Evolutionary conservation across 1,139 yeast genomes (phyloP).

Genomic region (Suhomyces choctaworum): DNA sequence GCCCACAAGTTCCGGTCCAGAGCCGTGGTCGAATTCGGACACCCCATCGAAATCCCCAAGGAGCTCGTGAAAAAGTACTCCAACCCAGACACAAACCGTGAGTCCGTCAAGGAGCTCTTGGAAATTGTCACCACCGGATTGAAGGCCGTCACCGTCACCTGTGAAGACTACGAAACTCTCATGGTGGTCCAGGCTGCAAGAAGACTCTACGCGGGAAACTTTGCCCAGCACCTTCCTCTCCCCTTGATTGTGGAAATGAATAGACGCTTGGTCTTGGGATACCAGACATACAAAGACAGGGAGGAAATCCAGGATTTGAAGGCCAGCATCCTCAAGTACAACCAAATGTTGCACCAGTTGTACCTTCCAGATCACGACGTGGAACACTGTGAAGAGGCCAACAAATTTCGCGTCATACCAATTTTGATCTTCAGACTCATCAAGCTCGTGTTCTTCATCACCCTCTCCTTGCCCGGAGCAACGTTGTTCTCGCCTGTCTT

Average conservation of each 20-base stretch:
- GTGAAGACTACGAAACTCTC: slow-evolving; percentile 35
- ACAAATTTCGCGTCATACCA: slow-evolving; percentile 28
- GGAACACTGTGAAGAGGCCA: slow-evolving; percentile 31
- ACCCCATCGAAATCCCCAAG: slow-evolving; percentile 41
- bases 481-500: slow-evolving; percentile 49
- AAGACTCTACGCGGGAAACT: slow-evolving; percentile 60
- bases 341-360: slow-evolving; percentile 32
- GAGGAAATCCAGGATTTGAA: slow-evolving; percentile 39
- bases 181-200: slow-evolving; percentile 41
- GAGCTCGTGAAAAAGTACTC: slow-evolving; percentile 61
- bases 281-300: slow-evolving; percentile 35
- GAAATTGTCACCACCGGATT: slow-evolving; percentile 29
- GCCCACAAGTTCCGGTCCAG: slow-evolving; percentile 49
- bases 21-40: slow-evolving; percentile 49
- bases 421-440: slow-evolving; percentile 31
- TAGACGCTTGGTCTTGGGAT: slow-evolving; percentile 42
- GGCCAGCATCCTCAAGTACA: slow-evolving; percentile 37
- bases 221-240: slow-evolving; percentile 56
- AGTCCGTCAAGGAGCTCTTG: slow-evolving; percentile 56
- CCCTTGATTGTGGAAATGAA: slow-evolving; percentile 51
- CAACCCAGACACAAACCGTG: slow-evolving; percentile 64
- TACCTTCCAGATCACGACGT: slow-evolving; percentile 50
- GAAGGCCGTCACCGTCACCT: slow-evolving; percentile 35
- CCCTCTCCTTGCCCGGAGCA: slow-evolving; percentile 44
- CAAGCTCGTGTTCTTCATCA: slow-evolving; percentile 35